These are phyloP conservation scores for Globisporangium canariense DNA, from an alignment of 352 stramenopile species.

Conservation along the genomic window DNA sequence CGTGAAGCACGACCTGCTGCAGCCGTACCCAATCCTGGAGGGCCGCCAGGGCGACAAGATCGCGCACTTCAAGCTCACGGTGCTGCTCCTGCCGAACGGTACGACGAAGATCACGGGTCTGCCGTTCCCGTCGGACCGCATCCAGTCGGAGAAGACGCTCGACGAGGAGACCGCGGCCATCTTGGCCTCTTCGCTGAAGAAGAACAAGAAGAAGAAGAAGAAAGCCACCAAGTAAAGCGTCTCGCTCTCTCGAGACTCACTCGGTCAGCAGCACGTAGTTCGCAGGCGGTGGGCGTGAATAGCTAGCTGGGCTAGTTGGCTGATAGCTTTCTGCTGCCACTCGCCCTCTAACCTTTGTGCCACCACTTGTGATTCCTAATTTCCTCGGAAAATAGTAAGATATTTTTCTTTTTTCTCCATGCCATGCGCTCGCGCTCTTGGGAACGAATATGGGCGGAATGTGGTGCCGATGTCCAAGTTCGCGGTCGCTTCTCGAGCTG, in stretches of 20 bases:
- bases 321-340: conserved; percentile 6
- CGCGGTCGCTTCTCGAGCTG: no score
- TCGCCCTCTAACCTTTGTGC: neutral
- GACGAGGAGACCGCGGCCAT: conserved; percentile 91
- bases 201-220: conserved; percentile 97
- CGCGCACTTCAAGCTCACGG: conserved; percentile 99
- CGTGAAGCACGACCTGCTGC: conserved; percentile 96
- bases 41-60: conserved; percentile 94
- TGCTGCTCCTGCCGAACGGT: conserved; percentile 95
- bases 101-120: conserved; percentile 96
- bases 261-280: conserved; percentile 5
- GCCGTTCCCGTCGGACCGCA: conserved; percentile 83
- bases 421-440: no score
- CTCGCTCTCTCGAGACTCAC: conserved; percentile 20
- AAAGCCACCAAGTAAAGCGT: conserved; percentile 46
- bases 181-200: conserved; percentile 90
- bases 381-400: conserved; percentile 48
- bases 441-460: no score
- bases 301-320: neutral
- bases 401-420: conserved; percentile 35
- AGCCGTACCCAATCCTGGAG: conserved; percentile 97
- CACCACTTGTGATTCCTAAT: conserved; percentile 18
- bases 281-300: neutral
- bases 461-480: no score
- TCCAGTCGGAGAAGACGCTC: conserved; percentile 91